Base-by-base conservation (phyloP, 495 filamentous ascomycete species). In the Penicillium herquei region DNA sequence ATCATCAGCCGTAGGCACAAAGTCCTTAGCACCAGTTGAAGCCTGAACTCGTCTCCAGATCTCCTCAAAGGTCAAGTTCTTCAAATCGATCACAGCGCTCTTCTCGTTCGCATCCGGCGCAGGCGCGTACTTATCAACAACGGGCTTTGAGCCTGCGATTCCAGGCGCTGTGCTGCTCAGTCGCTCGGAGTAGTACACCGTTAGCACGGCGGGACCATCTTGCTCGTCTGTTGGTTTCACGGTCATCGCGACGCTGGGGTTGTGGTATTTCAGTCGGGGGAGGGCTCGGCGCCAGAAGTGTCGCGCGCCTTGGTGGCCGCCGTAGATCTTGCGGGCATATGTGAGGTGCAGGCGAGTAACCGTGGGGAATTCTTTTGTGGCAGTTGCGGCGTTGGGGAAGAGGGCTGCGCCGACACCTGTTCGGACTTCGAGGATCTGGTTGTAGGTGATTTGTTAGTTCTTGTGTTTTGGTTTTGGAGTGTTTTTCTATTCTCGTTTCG, bases 241-340 rank as follows among this genome's bases (percentile, higher is more conserved):
- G 35, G 88, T 86, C 85, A 98, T 93, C 13, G 83, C 81, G 13
- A 98, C 68, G 7, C 82, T 76, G 0, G 94, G 94, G 68, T 98
- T 98, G 78, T 94, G 88, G 77, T 87, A 98, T 79, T 98, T 96
- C 52, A 98, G 77, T 58, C 90, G 83, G 2, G 89, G 89, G 33
- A 98, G 85, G 62, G 83, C 87, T 37, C 84, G 72, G 46, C 82
- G 84, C 92, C 91, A 96, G 80, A 98, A 96, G 78, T 91, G 90
- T 54, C 89, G 87, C 34, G 94, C 84, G 21, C 93, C 93, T 66
- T 88, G 79, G 70, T 96, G 89, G 40, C 76, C 75, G 53, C 57
- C 57, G 53, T 76, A 70, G 52, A 84, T 78, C 59, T 81, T 86
- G 39, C 62, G 61, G 12, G 87, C 84, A 69, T 96, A 96, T 59